phyloP scores from a whole-genome alignment of 257 asterid genomes.

The Thymus mandschuricus region DNA sequence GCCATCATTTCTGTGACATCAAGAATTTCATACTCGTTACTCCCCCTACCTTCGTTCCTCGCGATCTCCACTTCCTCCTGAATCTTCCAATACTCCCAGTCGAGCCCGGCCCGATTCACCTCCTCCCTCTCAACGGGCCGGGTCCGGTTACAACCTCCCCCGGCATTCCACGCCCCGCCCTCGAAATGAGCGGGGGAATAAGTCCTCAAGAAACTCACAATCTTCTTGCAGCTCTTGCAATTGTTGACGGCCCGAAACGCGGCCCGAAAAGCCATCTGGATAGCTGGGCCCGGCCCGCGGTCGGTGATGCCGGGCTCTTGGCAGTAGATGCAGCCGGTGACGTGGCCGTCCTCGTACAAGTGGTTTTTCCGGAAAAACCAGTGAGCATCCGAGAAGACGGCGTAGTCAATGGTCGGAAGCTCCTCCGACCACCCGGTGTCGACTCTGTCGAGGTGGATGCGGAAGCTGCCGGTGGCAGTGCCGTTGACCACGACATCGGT shows the following conservation, averaged over 20 bases:
- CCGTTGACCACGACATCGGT: slow-evolving; percentile 41
- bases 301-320: slow-evolving; percentile 30
- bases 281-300: slow-evolving; percentile 37
- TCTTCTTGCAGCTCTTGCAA: slow-evolving; percentile 39
- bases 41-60: slow-evolving; percentile 33
- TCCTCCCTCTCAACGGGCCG: slow-evolving; percentile 34
- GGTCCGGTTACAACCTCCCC: neutral
- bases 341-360: slow-evolving; percentile 38
- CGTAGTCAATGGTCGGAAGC: slow-evolving; percentile 49
- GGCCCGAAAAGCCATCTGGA: slow-evolving; percentile 37
- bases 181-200: no score
- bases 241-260: no score
- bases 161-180: no score
- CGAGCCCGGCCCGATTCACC: slow-evolving; percentile 15
- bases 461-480: slow-evolving; percentile 45
- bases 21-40: slow-evolving; percentile 42
- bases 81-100: slow-evolving; percentile 38
- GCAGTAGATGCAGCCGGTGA: slow-evolving; percentile 55
- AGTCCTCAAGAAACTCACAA: no score
- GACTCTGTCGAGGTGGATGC: slow-evolving; percentile 47
- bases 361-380: slow-evolving; percentile 52
- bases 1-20: slow-evolving; percentile 54
- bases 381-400: slow-evolving; percentile 49
- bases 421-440: slow-evolving; percentile 46
- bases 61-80: slow-evolving; percentile 52